These are phyloP conservation scores for Immersiella caudata DNA, from an alignment of 495 filamentous ascomycete genomes.

Conservation along the genomic window DNA sequence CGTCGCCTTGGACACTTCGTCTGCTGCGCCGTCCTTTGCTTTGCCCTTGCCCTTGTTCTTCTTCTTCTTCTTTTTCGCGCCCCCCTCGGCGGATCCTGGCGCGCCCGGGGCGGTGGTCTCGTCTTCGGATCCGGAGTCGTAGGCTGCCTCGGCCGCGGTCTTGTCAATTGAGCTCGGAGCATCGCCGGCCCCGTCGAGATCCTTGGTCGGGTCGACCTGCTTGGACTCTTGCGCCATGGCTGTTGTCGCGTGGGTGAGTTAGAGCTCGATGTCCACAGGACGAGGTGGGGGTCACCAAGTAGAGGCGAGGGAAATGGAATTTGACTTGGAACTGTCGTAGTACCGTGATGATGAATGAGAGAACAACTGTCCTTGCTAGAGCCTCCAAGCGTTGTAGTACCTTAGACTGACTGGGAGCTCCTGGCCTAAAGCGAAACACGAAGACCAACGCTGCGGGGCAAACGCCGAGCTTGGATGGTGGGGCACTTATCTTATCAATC, in stretches of 20 bases:
- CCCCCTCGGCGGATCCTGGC: constrained; percentile 36
- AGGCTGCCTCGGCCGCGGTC: constrained; percentile 23
- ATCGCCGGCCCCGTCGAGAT: constrained; percentile 10
- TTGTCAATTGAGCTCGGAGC: constrained; percentile 22
- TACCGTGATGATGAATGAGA: too few relatives aligned
- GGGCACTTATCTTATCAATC: background rate
- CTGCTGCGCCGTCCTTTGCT: constrained; percentile 36
- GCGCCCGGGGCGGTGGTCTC: constrained; percentile 42
- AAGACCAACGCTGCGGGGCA: background rate
- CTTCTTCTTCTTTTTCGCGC: constrained; percentile 57
- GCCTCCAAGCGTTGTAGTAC: background rate
- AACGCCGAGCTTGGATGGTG: background rate
- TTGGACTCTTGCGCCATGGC: constrained; percentile 57
- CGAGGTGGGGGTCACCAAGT: background rate
- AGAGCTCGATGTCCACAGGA: background rate
- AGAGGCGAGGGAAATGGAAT: background rate
- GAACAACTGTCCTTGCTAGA: background rate
- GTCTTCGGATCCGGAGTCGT: constrained; percentile 42
- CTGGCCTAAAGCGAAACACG: background rate
- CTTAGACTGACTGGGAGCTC: background rate
- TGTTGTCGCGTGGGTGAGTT: constrained; percentile 1
- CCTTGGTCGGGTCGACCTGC: constrained; percentile 41
- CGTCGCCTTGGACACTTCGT: constrained; percentile 18
- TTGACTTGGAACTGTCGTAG: too few relatives aligned
- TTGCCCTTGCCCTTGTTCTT: constrained; percentile 50